A percentile compares a stretch with the other conserved stretches of the same genome.
These are phyloP conservation scores for Ehretia macrophylla DNA, from an alignment of 257 asterid genomes.

Conservation along the genomic window DNA sequence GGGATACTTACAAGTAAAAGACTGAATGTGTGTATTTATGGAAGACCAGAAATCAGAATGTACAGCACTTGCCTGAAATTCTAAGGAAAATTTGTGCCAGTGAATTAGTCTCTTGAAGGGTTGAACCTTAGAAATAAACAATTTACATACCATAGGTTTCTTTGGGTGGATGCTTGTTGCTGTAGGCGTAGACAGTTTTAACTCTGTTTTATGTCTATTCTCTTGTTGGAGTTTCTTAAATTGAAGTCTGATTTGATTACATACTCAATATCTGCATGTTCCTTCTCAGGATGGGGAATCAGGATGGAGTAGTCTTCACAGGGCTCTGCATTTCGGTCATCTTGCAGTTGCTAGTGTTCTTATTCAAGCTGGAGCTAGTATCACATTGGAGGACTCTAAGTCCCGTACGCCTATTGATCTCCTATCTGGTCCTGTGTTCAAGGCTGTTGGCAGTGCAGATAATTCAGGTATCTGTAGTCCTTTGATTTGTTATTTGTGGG, in stretches of 20 bases:
- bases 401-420: slow-evolving; percentile 83
- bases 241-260: slow-evolving; percentile 5
- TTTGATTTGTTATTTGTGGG: slow-evolving; percentile 1
- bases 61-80: no score
- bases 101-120: no score
- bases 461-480: slow-evolving; percentile 50
- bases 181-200: background rate
- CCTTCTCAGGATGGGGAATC: slow-evolving; percentile 88
- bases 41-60: no score
- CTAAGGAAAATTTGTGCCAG: no score
- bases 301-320: slow-evolving; percentile 97
- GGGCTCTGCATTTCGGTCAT: slow-evolving; percentile 96
- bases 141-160: background rate
- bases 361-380: slow-evolving; percentile 70
- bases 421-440: slow-evolving; percentile 84
- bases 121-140: background rate
- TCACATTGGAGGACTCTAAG: slow-evolving; percentile 78
- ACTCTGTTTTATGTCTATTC: no score
- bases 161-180: background rate
- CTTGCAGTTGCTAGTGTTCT: slow-evolving; percentile 92
- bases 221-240: background rate
- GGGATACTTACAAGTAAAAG: no score
- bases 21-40: no score
- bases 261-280: slow-evolving; percentile 1
- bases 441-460: slow-evolving; percentile 48